Evolutionary conservation across 257 asterid species (phyloP).

Genomic region (Primulina tabacum): DNA sequence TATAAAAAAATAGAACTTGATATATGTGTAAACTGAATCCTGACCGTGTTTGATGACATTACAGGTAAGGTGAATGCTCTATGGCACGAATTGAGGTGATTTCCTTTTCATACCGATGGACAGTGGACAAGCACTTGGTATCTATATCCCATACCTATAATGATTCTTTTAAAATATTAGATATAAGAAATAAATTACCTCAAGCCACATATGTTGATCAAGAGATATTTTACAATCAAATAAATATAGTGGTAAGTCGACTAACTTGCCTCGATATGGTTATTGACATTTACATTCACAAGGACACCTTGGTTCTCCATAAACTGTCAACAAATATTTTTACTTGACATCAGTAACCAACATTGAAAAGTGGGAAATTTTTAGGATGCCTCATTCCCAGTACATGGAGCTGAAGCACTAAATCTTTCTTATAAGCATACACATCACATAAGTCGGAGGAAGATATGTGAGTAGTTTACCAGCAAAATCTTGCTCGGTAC

Average conservation of each 20-base stretch:
- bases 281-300: slow-evolving; percentile 58
- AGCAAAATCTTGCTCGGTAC: slow-evolving; percentile 63
- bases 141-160: slow-evolving; percentile 86
- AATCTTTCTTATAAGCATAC: not conserved
- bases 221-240: not conserved
- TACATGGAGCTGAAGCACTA: not conserved
- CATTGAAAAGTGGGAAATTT: not conserved
- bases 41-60: slow-evolving; percentile 21
- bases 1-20: slow-evolving; percentile 16
- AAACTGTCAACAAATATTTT: slow-evolving; percentile 53
- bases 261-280: slow-evolving; percentile 69
- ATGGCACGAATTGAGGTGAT: slow-evolving; percentile 59
- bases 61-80: slow-evolving; percentile 66
- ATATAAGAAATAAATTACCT: slow-evolving; percentile 4
- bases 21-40: slow-evolving; percentile 10
- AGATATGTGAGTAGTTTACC: slow-evolving; percentile 36
- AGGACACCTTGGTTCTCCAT: slow-evolving; percentile 71
- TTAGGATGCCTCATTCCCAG: not conserved
- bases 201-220: not conserved
- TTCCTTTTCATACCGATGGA: slow-evolving; percentile 55
- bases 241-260: slow-evolving; percentile 1
- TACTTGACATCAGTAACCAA: slow-evolving; percentile 20
- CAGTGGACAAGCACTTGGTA: slow-evolving; percentile 47
- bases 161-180: slow-evolving; percentile 19
- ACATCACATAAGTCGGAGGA: not conserved